Base-by-base conservation (phyloP, 306 rosid genomes). In the Castanea sativa region DNA sequence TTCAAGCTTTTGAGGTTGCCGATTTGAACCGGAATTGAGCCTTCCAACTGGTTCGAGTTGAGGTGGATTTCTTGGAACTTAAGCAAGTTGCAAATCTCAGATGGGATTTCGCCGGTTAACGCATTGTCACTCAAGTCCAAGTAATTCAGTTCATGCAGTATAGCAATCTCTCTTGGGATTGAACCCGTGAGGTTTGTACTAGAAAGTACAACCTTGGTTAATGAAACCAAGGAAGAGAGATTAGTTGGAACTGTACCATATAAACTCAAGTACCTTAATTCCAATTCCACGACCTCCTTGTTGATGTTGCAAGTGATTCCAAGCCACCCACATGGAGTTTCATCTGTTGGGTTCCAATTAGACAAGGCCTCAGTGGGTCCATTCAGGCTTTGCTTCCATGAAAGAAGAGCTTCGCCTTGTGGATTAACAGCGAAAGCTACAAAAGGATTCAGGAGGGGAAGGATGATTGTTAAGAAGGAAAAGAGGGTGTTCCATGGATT, bases 61-160 rank as follows among this genome's bases (percentile, higher is more conserved):
- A 95, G 87, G 56, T 67, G 81, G 29, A 95, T 90, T 41, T 90
- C 88, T 81, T 90, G 76, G 1, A 95, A 96, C 74, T 88, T 83
- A 0, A 75, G 59, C 79, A 95, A 77, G 49, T 30, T 59, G 33
- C 84, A 85, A 5, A 92, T 78, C 70, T 83, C 94, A 16, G 27
- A 76, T 45, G 98, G 96, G 75, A 92, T 90, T 83, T 89, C 96
- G 1, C 98, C 99, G 18, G 78, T 85, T 35, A 92, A 63, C 16
- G 85, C 88, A 89, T 95, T 95, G 81, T 88, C 92, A 79, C 97
- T 87, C 21, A 93, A 75, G 80, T 95, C 98, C 76, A 92, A 81
- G 80, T 63, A 72, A 13, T 29, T 73, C 55, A 95, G 79, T 38
- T 81, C 82, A 4, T 19, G 21, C 4, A 95, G 90, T 13, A 7